A percentile compares a stretch with the other conserved stretches of the same genome.
These are phyloP conservation scores for Termitomyces sp. DNA, from an alignment of 768 basidiomycete genomes.

Conservation along the genomic window DNA sequence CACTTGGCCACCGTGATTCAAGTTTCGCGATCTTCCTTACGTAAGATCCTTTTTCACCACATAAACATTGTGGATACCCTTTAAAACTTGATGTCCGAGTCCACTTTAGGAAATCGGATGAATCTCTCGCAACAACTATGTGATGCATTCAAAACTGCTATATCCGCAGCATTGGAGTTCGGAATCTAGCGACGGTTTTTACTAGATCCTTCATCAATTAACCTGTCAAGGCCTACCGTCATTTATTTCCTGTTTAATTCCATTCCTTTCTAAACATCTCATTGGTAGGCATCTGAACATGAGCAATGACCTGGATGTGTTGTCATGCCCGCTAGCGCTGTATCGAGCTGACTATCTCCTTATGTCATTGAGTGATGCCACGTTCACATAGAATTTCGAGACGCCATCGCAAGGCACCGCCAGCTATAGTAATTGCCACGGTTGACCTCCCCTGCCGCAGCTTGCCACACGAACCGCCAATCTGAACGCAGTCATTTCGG, in stretches of 20 bases:
- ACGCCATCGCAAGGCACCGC: neutral
- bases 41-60: neutral
- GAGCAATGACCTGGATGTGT: neutral
- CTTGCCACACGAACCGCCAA: neutral
- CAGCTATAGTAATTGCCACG: neutral
- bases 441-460: no score
- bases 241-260: neutral
- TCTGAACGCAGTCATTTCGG: neutral
- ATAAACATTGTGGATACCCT: neutral
- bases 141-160: neutral
- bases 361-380: neutral
- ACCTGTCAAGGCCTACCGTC: neutral
- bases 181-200: neutral
- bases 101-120: neutral
- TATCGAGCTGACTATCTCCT: neutral
- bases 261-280: neutral
- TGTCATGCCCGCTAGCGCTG: neutral
- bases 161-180: neutral
- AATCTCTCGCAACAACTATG: neutral
- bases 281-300: neutral
- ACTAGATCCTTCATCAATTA: neutral
- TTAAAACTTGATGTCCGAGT: neutral
- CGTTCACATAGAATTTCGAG: neutral
- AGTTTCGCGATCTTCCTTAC: neutral
- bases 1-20: neutral